Evolutionary conservation across 2,329 filamentous ascomycete species (phyloP).

Genomic region (Xylaria sp.): DNA sequence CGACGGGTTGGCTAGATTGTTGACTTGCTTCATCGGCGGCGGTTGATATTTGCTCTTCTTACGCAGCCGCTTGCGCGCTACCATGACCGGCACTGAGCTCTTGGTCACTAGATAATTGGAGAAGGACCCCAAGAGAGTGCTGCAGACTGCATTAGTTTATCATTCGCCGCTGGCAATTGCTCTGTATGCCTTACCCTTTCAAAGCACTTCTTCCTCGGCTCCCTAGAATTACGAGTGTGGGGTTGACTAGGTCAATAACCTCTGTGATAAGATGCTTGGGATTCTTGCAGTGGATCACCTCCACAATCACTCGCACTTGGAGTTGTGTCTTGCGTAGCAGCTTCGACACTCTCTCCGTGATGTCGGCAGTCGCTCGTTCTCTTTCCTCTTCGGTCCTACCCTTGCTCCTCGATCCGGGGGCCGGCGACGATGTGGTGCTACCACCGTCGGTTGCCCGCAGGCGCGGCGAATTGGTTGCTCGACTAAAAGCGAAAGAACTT

Average conservation of each 20-base stretch:
- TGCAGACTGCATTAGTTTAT: conserved; percentile 50
- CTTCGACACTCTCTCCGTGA: conserved; percentile 85
- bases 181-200: conserved; percentile 78
- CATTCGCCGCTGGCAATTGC: neutral
- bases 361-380: conserved; percentile 80
- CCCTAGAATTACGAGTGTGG: conserved; percentile 91
- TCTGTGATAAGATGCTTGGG: conserved; percentile 96
- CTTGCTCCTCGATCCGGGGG: conserved; percentile 60
- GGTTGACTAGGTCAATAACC: conserved; percentile 92
- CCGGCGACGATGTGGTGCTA: conserved; percentile 57
- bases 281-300: conserved; percentile 98
- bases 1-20: conserved; percentile 79
- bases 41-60: conserved; percentile 87
- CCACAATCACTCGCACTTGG: conserved; percentile 91
- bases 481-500: conserved; percentile 43
- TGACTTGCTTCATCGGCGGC: conserved; percentile 76
- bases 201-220: conserved; percentile 90
- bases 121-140: conserved; percentile 94
- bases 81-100: conserved; percentile 97
- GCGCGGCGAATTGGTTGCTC: conserved; percentile 50
- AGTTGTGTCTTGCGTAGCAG: conserved; percentile 89
- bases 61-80: conserved; percentile 86
- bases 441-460: conserved; percentile 51
- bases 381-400: conserved; percentile 80
- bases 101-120: conserved; percentile 98